Conservation (phyloP, 805 yeast genomes). For the Wickerhamiella brachini region DNA sequence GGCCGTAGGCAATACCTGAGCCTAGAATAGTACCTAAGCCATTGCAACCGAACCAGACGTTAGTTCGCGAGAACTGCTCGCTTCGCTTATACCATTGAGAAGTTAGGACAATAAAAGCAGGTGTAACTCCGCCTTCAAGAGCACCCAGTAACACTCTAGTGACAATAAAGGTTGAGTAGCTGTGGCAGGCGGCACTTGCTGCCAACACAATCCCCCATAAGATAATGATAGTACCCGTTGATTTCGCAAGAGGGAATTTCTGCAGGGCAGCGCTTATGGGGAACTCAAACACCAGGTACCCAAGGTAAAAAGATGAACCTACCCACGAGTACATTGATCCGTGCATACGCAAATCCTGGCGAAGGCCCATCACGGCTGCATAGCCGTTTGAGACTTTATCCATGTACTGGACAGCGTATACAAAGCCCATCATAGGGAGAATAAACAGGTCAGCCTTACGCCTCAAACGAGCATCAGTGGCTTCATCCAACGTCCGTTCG, state of each 20-base stretch:
- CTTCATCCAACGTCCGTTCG: neutral
- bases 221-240: constrained; percentile 29
- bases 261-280: constrained; percentile 36
- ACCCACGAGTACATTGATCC: constrained; percentile 34
- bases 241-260: constrained; percentile 40
- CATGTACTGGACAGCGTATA: constrained; percentile 43
- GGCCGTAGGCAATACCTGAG: constrained; percentile 36
- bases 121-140: constrained; percentile 38
- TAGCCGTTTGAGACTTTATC: constrained; percentile 42
- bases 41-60: constrained; percentile 29
- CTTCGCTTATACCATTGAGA: constrained; percentile 38
- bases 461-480: constrained; percentile 15
- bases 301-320: constrained; percentile 49
- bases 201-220: constrained; percentile 36
- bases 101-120: constrained; percentile 41
- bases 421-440: constrained; percentile 36
- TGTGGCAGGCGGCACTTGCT: constrained; percentile 30
- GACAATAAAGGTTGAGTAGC: constrained; percentile 32
- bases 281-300: constrained; percentile 44
- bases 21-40: constrained; percentile 34
- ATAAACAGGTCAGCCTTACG: constrained; percentile 39
- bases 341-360: constrained; percentile 32
- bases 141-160: constrained; percentile 36
- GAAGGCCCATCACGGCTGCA: constrained; percentile 40
- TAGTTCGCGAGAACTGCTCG: constrained; percentile 31